Base-by-base conservation (phyloP, 2,329 filamentous ascomycete species). In the Monosporascus ibericus region DNA sequence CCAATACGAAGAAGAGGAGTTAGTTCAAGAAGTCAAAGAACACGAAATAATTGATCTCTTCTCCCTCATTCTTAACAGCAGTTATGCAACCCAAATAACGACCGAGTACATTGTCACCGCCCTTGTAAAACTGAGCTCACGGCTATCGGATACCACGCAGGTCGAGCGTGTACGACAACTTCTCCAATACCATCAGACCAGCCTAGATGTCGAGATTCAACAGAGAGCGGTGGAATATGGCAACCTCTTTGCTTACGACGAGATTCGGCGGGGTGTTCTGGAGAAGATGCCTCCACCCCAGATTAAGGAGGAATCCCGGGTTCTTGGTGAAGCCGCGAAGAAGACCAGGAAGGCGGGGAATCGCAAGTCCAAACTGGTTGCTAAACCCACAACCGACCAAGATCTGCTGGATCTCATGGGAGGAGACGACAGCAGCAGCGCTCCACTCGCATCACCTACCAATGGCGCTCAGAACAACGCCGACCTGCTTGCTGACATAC, bases 251-350 rank as follows among this genome's bases (percentile, higher is more conserved):
- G 82, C 83, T 1, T 90, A 90, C 63, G 92, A 99, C 61, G 79
- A 90, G 55, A 88, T 99, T 52, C 85, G 92, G 51, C 82, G 82
- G 54, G 94, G 94, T 53, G 94, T 99, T 3, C 76, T 99, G 11
- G 94, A 99, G 72, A 95, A 94, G 70, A 99, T 99, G 95, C 94
- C 94, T 7, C 84, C 94, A 2, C 94, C 94, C 8, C 92, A 97
- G 69, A 97, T 99, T 65, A 90, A 92, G 60, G 94, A 99, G 68
- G 90, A 95, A 68, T 92, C 94, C 51, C 81, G 92, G 55, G 92
- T 96, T 3, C 77, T 99, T 18, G 92, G 92, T 44, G 88, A 92
- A 63, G 86, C 90, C 1, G 77, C 83, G 1, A 85, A 85, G 69
- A 82, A 86, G 62, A 77, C 80, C 58, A 86, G 82, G 68, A 84